Evolutionary conservation across 805 yeast genomes (phyloP).

Genomic region (Maudiozyma bulderi): DNA sequence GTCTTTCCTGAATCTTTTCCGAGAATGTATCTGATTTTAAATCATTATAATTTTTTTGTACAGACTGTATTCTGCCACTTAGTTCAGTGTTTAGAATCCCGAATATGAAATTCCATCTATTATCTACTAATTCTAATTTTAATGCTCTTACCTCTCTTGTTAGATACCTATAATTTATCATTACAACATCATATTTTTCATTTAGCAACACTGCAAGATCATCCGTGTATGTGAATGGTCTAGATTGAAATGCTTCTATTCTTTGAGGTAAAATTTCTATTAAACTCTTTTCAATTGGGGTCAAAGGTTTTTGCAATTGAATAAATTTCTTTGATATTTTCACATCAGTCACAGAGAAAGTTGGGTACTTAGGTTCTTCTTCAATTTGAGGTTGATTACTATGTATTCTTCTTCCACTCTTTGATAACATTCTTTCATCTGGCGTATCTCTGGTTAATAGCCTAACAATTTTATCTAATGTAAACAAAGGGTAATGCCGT

Average conservation of each 20-base stretch:
- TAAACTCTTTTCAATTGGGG: constrained; percentile 45
- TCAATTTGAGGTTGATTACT: not conserved
- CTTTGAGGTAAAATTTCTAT: constrained; percentile 43
- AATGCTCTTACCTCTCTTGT: constrained; percentile 33
- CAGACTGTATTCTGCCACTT: constrained; percentile 17
- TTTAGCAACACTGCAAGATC: constrained; percentile 26
- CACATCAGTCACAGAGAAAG: constrained; percentile 32
- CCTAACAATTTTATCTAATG: constrained; percentile 28
- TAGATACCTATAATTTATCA: constrained; percentile 35
- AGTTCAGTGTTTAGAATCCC: constrained; percentile 38
- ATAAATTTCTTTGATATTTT: constrained; percentile 35
- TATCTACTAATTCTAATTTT: constrained; percentile 39
- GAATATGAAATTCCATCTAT: constrained; percentile 49
- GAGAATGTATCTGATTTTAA: constrained; percentile 6
- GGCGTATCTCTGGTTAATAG: constrained; percentile 22
- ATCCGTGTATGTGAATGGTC: constrained; percentile 16
- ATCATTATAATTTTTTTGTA: constrained; percentile 12
- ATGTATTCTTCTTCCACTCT: not conserved
- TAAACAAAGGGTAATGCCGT: constrained; percentile 32
- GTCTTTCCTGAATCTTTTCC: constrained; percentile 15
- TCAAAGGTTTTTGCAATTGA: constrained; percentile 33
- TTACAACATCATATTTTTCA: constrained; percentile 32
- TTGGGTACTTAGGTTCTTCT: constrained; percentile 29
- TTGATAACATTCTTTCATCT: not conserved
- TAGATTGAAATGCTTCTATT: constrained; percentile 35